Base-by-base conservation (phyloP, 116 monocot species). In the Trichopus zeylanicus region DNA sequence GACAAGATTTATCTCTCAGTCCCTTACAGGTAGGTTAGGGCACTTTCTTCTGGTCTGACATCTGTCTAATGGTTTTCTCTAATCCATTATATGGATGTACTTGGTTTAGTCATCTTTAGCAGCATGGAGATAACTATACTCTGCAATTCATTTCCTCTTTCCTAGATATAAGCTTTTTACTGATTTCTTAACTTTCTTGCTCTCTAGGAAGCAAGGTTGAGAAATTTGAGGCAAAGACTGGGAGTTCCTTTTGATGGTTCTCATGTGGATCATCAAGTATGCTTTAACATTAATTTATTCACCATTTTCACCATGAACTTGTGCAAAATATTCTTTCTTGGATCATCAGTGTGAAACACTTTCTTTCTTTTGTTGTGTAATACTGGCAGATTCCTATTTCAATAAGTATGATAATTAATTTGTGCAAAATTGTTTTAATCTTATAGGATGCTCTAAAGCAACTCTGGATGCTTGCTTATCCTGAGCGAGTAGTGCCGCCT, bases 381-480 rank as follows among this genome's bases (percentile, higher is more conserved):
- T 42, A 3, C 15, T 6, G 8, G 15, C 37, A 37, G 8, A 11
- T 8, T 11, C 15, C 37, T 10, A 39, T 39, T 11, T 39, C 11
- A 13, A 16, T 39, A n/a, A n/a, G n/a, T n/a, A n/a, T n/a, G n/a
- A 13, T 39, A 1, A 10, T 39, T 13, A 39, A 4, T 39, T 33
- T 39, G 9, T 13, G 39, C 16, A 39, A 16, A 10, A 39, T 16
- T 39, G 2, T 3, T 39, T 39, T 7, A 16, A 39, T n/a, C n/a
- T n/a, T n/a, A n/a, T 39, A 97, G 97, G 75, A 97, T 75, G 76
- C 87, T 19, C 61, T 97, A 63, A 91, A 49, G 56, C 73, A 90
- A 55, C 77, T 97, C 21, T 97, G 97, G 97, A 75, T 57, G 57
- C 62, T 90, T 61, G 77, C 91, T 38, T 97, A 87, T 77, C 97